Conservation (phyloP, 495 filamentous ascomycete genomes). For the Aspergillus haitiensis region DNA sequence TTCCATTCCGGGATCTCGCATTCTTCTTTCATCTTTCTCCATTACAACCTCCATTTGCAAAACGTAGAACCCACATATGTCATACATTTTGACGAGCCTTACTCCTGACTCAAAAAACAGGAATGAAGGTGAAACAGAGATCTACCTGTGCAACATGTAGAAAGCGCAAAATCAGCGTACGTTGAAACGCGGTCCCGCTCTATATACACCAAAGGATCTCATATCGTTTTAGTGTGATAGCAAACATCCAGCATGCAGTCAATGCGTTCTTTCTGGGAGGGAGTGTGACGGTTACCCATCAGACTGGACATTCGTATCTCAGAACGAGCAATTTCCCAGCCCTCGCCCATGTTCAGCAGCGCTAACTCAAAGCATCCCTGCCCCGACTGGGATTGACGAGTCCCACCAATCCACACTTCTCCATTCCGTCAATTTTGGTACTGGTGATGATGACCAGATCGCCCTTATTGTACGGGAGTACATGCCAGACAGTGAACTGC, state of each 20-base stretch:
- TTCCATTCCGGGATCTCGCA: no score
- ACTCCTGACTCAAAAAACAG: not conserved
- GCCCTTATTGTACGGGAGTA: conserved; percentile 17
- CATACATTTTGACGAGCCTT: no score
- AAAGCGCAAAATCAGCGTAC: conserved; percentile 28
- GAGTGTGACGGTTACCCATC: conserved; percentile 23
- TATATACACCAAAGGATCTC: not conserved
- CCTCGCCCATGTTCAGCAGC: not conserved
- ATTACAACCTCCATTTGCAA: no score
- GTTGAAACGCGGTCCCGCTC: not conserved
- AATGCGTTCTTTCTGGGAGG: conserved; percentile 24
- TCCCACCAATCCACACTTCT: not conserved
- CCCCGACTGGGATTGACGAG: not conserved
- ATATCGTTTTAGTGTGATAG: conserved; percentile 27
- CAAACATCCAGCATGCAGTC: conserved; percentile 26
- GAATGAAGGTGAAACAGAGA: conserved; percentile 29
- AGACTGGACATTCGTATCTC: conserved; percentile 26
- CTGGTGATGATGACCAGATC: not conserved
- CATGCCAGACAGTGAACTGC: conserved; percentile 16
- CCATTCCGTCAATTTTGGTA: not conserved
- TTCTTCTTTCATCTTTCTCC: no score
- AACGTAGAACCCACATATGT: no score
- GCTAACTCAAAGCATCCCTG: not conserved
- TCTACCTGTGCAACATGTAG: conserved; percentile 30
- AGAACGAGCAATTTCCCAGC: not conserved